phyloP scores from a whole-genome alignment of 345 rosid species.

The Cochlearia excelsa region DNA sequence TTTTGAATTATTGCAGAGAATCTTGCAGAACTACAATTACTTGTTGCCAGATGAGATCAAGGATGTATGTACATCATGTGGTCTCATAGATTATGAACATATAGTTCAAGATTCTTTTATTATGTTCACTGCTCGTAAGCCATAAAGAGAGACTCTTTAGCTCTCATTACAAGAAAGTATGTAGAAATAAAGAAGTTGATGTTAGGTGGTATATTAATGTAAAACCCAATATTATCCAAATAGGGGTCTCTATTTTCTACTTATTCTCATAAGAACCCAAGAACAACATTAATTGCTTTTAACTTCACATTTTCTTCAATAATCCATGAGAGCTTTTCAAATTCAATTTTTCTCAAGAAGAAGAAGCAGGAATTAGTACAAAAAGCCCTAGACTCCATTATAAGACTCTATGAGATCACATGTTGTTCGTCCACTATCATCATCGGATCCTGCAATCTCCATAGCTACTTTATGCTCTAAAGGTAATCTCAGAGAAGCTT shows the following conservation, averaged over 20 bases:
- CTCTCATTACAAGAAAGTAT: not conserved
- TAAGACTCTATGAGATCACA: too few relatives aligned
- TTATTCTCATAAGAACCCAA: too few relatives aligned
- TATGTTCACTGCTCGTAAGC: slow-evolving; percentile 90
- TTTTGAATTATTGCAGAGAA: slow-evolving; percentile 42
- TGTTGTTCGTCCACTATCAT: slow-evolving; percentile 28
- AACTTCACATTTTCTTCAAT: too few relatives aligned
- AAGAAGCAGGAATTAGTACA: too few relatives aligned
- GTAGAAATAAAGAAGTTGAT: slow-evolving; percentile 13
- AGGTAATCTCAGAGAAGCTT: slow-evolving; percentile 60
- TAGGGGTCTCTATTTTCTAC: too few relatives aligned
- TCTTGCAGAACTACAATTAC: slow-evolving; percentile 48
- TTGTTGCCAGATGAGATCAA: slow-evolving; percentile 70
- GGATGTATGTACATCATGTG: slow-evolving; percentile 77
- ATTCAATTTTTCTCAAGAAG: too few relatives aligned
- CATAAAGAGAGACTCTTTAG: slow-evolving; percentile 38
- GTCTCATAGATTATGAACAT: slow-evolving; percentile 67
- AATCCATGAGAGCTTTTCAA: too few relatives aligned
- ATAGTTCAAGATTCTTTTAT: slow-evolving; percentile 67
- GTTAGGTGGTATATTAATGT: not conserved
- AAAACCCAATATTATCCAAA: not conserved
- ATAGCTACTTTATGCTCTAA: slow-evolving; percentile 48
- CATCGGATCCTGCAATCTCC: slow-evolving; percentile 24
- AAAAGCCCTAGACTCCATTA: too few relatives aligned
- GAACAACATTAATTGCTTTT: too few relatives aligned